A percentile compares a stretch with the other conserved stretches of the same genome.
Evolutionary conservation across 2,329 filamentous ascomycete genomes (phyloP).

Genomic region (Fusarium sp.): DNA sequence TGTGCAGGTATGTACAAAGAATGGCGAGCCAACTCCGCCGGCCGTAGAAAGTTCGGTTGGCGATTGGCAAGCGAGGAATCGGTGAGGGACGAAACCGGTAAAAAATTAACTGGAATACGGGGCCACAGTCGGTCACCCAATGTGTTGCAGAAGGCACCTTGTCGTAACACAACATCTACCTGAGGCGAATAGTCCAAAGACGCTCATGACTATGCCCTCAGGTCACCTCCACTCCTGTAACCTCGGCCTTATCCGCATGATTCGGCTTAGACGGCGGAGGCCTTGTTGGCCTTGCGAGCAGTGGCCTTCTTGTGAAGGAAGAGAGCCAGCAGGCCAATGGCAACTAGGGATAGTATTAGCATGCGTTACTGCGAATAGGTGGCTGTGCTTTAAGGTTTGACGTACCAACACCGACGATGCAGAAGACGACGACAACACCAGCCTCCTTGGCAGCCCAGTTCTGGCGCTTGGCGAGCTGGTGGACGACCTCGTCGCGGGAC

Average conservation of each 20-base stretch:
- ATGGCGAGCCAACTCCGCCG: slow-evolving; percentile 32
- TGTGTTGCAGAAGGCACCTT: slow-evolving; percentile 48
- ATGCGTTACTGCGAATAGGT: background rate
- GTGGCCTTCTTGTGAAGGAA: slow-evolving; percentile 52
- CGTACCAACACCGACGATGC: slow-evolving; percentile 59
- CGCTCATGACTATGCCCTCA: slow-evolving; percentile 40
- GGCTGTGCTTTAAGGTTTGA: background rate
- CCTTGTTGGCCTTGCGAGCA: slow-evolving; percentile 54
- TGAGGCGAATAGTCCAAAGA: slow-evolving; percentile 32
- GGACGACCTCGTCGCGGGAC: slow-evolving; percentile 55
- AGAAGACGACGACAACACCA: slow-evolving; percentile 61
- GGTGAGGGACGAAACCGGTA: slow-evolving; percentile 45
- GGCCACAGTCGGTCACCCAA: slow-evolving; percentile 51
- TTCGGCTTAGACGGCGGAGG: slow-evolving; percentile 44
- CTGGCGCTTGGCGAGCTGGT: slow-evolving; percentile 58
- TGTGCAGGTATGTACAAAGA: slow-evolving; percentile 47
- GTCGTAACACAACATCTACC: slow-evolving; percentile 47
- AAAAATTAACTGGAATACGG: slow-evolving; percentile 45
- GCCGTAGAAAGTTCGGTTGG: slow-evolving; percentile 19
- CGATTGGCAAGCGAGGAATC: slow-evolving; percentile 39
- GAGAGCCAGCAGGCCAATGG: slow-evolving; percentile 50
- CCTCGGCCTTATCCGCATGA: slow-evolving; percentile 22
- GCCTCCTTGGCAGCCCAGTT: slow-evolving; percentile 57
- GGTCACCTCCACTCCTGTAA: slow-evolving; percentile 44
- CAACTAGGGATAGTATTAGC: slow-evolving; percentile 50